phyloP scores from a whole-genome alignment of 73 alveolate genomes.

The Paramecium primaurelia region DNA sequence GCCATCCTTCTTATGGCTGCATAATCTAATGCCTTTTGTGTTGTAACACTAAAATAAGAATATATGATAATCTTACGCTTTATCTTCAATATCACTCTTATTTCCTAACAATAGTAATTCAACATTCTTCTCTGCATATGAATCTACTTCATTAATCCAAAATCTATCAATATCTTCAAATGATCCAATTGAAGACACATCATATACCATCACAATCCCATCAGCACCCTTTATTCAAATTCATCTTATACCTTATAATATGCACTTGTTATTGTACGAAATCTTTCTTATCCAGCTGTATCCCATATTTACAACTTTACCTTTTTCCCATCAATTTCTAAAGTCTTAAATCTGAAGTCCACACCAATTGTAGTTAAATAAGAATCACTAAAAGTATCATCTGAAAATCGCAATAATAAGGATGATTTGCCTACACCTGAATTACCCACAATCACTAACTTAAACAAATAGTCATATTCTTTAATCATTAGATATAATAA shows the following conservation, averaged over 20 bases:
- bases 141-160: conserved; percentile 61
- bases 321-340: conserved; percentile 66
- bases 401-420: conserved; percentile 70
- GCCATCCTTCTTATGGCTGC: conserved; percentile 13
- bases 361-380: conserved; percentile 78
- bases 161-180: conserved; percentile 57
- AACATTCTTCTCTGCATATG: conserved; percentile 63
- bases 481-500: conserved; percentile 42
- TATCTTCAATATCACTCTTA: conserved; percentile 48
- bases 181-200: conserved; percentile 13
- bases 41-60: conserved; percentile 3
- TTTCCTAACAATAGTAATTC: conserved; percentile 50
- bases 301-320: conserved; percentile 78
- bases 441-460: conserved; percentile 69
- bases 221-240: conserved; percentile 66
- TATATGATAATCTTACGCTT: not conserved
- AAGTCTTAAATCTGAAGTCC: conserved; percentile 73
- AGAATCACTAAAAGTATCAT: conserved; percentile 68
- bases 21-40: conserved; percentile 45
- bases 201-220: conserved; percentile 74
- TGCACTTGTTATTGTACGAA: conserved; percentile 70
- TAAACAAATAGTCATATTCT: conserved; percentile 69
- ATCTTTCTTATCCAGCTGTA: conserved; percentile 82
- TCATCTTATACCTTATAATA: conserved; percentile 56
- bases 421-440: conserved; percentile 79